phyloP scores from a whole-genome alignment of 2,329 filamentous ascomycete species.

The Diplodia seriata region DNA sequence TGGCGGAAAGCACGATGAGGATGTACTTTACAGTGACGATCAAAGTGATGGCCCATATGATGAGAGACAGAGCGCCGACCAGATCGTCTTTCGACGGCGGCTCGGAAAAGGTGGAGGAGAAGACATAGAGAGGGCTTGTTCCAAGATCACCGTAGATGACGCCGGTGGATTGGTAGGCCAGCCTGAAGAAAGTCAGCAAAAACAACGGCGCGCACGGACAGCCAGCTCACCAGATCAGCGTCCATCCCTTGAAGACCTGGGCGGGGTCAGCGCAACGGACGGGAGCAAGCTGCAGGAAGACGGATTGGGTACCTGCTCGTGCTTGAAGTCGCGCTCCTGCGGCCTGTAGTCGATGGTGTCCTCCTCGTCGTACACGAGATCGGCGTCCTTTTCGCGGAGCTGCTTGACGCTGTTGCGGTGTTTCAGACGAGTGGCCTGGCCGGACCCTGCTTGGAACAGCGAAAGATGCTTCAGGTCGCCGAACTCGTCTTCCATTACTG shows the following conservation, averaged over 20 bases:
- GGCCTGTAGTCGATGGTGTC: constrained; percentile 29
- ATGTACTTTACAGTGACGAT: constrained; percentile 75
- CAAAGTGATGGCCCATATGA: constrained; percentile 72
- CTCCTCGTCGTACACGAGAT: constrained; percentile 33
- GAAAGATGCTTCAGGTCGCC: constrained; percentile 23
- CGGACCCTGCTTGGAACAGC: constrained; percentile 19
- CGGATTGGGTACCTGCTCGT: constrained; percentile 31
- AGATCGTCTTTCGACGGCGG: constrained; percentile 65
- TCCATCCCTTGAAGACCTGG: constrained; percentile 34
- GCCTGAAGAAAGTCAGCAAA: constrained; percentile 44
- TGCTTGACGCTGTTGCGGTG: constrained; percentile 14
- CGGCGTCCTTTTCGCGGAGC: constrained; percentile 31
- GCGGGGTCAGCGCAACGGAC: not conserved
- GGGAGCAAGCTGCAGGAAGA: not conserved
- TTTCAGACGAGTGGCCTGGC: constrained; percentile 22
- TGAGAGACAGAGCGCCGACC: constrained; percentile 69
- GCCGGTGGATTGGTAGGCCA: constrained; percentile 70
- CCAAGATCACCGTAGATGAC: constrained; percentile 76
- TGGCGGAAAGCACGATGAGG: constrained; percentile 68
- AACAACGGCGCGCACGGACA: constrained; percentile 34
- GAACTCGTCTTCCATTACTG: constrained; percentile 30
- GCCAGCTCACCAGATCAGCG: constrained; percentile 31
- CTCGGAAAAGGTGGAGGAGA: constrained; percentile 68
- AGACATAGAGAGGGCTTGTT: constrained; percentile 72
- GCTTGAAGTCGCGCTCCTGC: constrained; percentile 34